Base-by-base conservation (phyloP, 2,329 filamentous ascomycete genomes). In the Claviceps quebecensis region DNA sequence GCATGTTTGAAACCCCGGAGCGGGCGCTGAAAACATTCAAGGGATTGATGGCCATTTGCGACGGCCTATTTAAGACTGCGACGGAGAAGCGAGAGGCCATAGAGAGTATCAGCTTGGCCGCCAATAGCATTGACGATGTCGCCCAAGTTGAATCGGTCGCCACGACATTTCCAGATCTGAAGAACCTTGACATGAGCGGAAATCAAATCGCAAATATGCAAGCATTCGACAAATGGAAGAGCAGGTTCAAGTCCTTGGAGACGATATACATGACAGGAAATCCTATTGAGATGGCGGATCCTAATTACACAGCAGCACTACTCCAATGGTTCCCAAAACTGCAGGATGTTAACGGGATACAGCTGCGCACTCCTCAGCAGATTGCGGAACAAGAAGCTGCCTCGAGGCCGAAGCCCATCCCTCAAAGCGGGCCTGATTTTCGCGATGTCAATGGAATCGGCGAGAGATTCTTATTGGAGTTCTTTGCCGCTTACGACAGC, bases 1-100 rank as follows among this genome's bases (percentile, higher is more conserved):
- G 86, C 39, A 85, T 91, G 60, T 89, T 95, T 63, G 77, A 81
- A 55, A 80, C 72, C 53, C 78, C 77, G 53, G 80, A 83, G 3
- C 83, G 82, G 1, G 81, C 86, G 45, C 78, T 85, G 56, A 98
- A 96, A 65, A 86, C 95, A 55, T 96, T 97, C 69, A 87, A 86
- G 49, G 91, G 87, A 1, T 74, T 97, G 55, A 95, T 97, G 86
- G 81, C 80, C 53, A 82, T 96, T 46, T 89, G 87, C 64, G 83
- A 94, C 50, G 72, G 80, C 54, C 77, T 84, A 17, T 95, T 95
- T 70, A 82, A 84, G 57, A 83, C 77, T 2, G 63, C 77, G 13
- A 74, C 83, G 54, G 82, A 84, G 48, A 90, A 90, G 65, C 78
- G 81, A 48, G 83, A 89, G 46, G 84, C 84, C 4, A 84, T 98